Percentiles rank a stretch among this genome's conserved stretches.
These are phyloP conservation scores for Petrea volubilis DNA, from an alignment of 257 asterid species.

Conservation along the genomic window DNA sequence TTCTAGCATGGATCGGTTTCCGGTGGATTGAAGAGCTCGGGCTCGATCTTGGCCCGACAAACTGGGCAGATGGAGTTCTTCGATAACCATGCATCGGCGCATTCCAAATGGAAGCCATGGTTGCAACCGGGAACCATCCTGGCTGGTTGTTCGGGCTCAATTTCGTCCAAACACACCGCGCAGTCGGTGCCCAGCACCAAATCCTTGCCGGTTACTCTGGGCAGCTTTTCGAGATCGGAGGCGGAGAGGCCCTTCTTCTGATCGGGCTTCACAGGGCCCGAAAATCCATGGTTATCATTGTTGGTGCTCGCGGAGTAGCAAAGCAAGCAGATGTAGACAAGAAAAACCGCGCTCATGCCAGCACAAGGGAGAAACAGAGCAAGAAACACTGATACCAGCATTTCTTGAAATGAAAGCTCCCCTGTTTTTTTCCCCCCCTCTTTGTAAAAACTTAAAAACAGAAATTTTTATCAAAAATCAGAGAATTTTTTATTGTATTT, in stretches of 20 bases:
- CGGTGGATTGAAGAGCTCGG: constrained; percentile 50
- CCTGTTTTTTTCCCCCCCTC: neutral
- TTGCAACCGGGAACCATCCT: constrained; percentile 79
- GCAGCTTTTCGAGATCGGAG: constrained; percentile 71
- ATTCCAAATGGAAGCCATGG: constrained; percentile 78
- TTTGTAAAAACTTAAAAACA: neutral
- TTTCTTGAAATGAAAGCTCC: constrained; percentile 25
- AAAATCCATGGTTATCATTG: constrained; percentile 11
- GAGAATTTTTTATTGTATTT: neutral
- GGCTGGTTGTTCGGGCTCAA: constrained; percentile 59
- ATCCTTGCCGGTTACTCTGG: constrained; percentile 63
- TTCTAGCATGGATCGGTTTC: constrained; percentile 50
- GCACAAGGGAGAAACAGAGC: constrained; percentile 86
- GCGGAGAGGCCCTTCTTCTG: constrained; percentile 54
- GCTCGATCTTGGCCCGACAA: constrained; percentile 63
- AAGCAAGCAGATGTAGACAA: constrained; percentile 72
- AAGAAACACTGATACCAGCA: constrained; percentile 73
- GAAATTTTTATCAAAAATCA: no score
- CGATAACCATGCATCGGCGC: constrained; percentile 85
- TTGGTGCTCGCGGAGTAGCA: constrained; percentile 60
- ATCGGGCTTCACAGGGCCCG: constrained; percentile 33
- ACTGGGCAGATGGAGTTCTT: constrained; percentile 67
- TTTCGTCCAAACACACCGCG: constrained; percentile 82
- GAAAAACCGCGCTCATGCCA: constrained; percentile 80
- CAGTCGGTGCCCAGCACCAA: constrained; percentile 67